Evolutionary conservation across 2,329 filamentous ascomycete genomes (phyloP), one percentile per base, ranked within the genome.

Genomic region (Cyphellophora attinorum): DNA sequence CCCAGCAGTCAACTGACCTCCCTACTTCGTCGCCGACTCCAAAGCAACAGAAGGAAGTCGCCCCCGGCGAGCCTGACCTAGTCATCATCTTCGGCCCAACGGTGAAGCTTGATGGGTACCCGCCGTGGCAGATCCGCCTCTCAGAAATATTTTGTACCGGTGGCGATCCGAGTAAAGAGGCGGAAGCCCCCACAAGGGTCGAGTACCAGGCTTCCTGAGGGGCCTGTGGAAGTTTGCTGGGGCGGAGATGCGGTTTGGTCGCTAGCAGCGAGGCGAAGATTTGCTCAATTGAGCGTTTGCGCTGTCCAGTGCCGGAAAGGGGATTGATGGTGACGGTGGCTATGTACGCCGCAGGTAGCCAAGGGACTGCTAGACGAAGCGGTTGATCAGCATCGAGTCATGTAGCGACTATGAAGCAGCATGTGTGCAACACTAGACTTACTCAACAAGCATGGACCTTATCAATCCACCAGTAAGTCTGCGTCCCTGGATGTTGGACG

Each of bases 161-260:
- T 5, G 55, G 55, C 4, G 49, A 51, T 23, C 61, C 62, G 10
- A 46, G 43, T 33, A 44, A 40, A 2, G 38, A 42, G 14, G 19
- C 14, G 10, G 28, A 6, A 11, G 35, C 34, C 11, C 38, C 32
- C 25, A 47, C 47, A 34, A 51, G 56, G 2, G 88, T 98, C 12
- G 86, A 86, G 29, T 98, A 98, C 58, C 88, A 95, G 81, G 93
- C 18, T 98, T 96, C 58, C 67, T 96, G 45, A 73, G 80, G 44
- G 89, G 81, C 1, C 62, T 98, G 48, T 81, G 84, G 57, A 85
- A 81, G 51, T 98, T 76, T 61, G 81, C 85, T 6, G 79, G 78
- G 46, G 89, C 88, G 3, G 83, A 94, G 59, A 93, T 96, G 73
- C 76, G 88, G 38, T 76, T 88, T 50, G 88, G 88, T 17, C 61